These are phyloP conservation scores for Diaporthe nobilis DNA, from an alignment of 2,329 filamentous ascomycete genomes.

Conservation along the genomic window DNA sequence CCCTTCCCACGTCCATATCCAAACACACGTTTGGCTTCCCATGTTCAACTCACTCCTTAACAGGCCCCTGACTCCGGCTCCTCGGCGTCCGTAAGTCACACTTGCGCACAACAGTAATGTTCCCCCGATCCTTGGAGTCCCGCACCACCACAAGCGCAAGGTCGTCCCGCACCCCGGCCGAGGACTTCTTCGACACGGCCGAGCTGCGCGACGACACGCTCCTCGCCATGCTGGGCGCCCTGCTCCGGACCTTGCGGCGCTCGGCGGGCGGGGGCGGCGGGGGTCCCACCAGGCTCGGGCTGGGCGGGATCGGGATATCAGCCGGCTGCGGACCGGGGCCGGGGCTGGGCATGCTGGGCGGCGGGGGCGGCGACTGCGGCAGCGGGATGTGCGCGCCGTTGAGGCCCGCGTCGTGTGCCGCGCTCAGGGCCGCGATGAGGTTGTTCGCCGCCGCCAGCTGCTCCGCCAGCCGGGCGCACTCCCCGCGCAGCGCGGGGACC, in stretches of 20 bases:
- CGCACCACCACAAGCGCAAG: slow-evolving; percentile 41
- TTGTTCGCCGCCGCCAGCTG: slow-evolving; percentile 41
- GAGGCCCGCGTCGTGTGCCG: slow-evolving; percentile 25
- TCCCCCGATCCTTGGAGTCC: slow-evolving; percentile 37
- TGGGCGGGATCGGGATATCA: slow-evolving; percentile 20
- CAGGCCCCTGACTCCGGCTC: slow-evolving; percentile 38
- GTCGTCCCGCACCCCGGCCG: slow-evolving; percentile 32
- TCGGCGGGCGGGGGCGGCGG: slow-evolving; percentile 1
- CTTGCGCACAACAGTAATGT: slow-evolving; percentile 39
- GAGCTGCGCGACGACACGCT: slow-evolving; percentile 40
- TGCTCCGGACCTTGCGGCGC: slow-evolving; percentile 35
- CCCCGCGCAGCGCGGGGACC: slow-evolving; percentile 27
- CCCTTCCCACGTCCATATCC: neutral
- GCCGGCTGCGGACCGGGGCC: neutral
- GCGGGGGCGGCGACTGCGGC: neutral
- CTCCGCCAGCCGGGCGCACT: slow-evolving; percentile 39
- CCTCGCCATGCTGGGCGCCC: slow-evolving; percentile 40
- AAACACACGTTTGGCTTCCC: neutral
- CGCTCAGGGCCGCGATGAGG: slow-evolving; percentile 40
- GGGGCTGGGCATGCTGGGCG: neutral
- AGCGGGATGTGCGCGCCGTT: slow-evolving; percentile 13
- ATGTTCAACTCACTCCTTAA: slow-evolving; percentile 30
- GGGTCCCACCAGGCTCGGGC: neutral
- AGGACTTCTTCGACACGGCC: slow-evolving; percentile 23
- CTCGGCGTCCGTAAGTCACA: slow-evolving; percentile 37